phyloP scores from a whole-genome alignment of 176 grass and related monocot genomes.

The Puya raimondii region DNA sequence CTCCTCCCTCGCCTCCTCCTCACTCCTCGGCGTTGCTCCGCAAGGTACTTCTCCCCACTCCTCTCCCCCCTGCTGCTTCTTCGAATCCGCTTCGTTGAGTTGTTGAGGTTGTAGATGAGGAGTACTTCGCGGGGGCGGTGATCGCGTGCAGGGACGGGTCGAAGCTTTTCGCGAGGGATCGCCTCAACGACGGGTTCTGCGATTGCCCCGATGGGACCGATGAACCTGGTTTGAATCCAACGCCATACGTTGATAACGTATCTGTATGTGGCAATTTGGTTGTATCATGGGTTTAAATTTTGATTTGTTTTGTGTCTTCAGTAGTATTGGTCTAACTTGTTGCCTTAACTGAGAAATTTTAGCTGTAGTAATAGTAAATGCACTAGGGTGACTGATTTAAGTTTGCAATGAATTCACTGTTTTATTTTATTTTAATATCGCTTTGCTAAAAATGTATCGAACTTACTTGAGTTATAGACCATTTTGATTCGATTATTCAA shows the following conservation, averaged over 20 bases:
- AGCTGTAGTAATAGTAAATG: too few species aligned
- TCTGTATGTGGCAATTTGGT: background rate
- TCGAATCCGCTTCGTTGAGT: background rate
- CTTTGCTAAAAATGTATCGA: too few species aligned
- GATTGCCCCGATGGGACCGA: conserved; percentile 90
- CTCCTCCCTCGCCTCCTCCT: conserved; percentile 15
- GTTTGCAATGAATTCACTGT: too few species aligned
- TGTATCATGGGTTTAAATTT: background rate
- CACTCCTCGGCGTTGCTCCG: conserved; percentile 52
- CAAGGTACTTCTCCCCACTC: conserved; percentile 14
- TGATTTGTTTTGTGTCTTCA: background rate
- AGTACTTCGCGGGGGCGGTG: conserved; percentile 54
- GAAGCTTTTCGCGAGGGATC: conserved; percentile 54
- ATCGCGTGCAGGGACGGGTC: conserved; percentile 81
- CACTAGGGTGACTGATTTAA: too few species aligned
- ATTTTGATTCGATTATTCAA: too few species aligned
- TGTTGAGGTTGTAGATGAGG: conserved; percentile 41
- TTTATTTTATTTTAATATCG: too few species aligned
- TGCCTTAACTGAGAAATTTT: too few species aligned
- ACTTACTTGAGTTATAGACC: too few species aligned
- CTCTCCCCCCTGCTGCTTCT: background rate
- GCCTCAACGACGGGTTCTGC: conserved; percentile 72
- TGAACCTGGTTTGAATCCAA: conserved; percentile 38
- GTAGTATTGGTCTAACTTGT: too few species aligned
- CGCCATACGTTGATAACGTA: background rate